Base-by-base conservation (phyloP, 2,329 filamentous ascomycete species). In the Raffaelea ambrosiae region DNA sequence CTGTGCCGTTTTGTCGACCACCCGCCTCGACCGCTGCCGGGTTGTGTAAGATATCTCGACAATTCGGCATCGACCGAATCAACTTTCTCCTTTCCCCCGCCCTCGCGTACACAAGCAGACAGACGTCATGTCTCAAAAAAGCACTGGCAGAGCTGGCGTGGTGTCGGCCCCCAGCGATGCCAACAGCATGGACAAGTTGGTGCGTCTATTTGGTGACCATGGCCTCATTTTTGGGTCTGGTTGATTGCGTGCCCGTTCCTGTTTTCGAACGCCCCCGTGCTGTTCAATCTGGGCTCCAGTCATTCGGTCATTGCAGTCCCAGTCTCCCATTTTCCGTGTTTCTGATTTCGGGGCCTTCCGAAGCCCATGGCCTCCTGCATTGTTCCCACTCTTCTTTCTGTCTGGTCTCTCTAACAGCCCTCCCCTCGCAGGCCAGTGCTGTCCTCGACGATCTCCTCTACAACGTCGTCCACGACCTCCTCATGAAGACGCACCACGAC, bases 361-460 rank as follows among this genome's bases (percentile, higher is more conserved):
- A n/a, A n/a, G n/a, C n/a, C n/a, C n/a, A n/a, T n/a, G n/a, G n/a
- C n/a, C n/a, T n/a, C n/a, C n/a, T 13, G 11, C 19, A 20, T 38
- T 9, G 14, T n/a, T 19, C 9, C 31, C 9, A n/a, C 35, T 26
- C 31, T 45, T 43, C 23, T n/a, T 14, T 18, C 38, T 10, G 36
- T 35, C 21, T 20, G 40, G 33, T 21, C 41, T 35, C 19, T 33
- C 29, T 47, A 21, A 48, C 44, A n/a, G n/a, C 26, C 26, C 26
- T 29, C 51, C 42, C 43, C 35, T 19, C 22, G 23, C 21, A 46
- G 80, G 71, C 80, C 54, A 74, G 81, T 60, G 68, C 76, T 20
- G 77, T 91, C 51, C 74, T 91, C 59, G 83, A 89, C 59, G 85
- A 90, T 60, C 67, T 84, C 48, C 70, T 91, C 52, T 81, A 85